A percentile compares a stretch with the other conserved stretches of the same genome.
These are phyloP conservation scores for Cylindrodendrum hubeiense DNA, from an alignment of 2,329 filamentous ascomycete species.

Conservation along the genomic window DNA sequence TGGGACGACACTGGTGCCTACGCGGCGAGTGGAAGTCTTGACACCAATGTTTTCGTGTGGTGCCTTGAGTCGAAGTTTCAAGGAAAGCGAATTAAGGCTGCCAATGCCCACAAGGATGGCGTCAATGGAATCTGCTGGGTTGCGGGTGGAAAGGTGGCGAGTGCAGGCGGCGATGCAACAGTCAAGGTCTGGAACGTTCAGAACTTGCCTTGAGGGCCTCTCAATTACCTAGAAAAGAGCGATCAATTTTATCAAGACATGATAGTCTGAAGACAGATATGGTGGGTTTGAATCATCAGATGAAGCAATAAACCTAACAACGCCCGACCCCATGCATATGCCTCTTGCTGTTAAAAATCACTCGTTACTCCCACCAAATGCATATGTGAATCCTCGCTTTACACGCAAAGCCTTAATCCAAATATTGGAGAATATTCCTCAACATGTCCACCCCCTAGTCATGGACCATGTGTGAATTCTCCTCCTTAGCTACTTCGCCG, in stretches of 20 bases:
- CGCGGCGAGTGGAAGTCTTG: conserved; percentile 85
- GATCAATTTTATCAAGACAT: conserved; percentile 18
- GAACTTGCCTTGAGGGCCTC: conserved; percentile 48
- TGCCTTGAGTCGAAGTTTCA: conserved; percentile 83
- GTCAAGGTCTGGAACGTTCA: conserved; percentile 83
- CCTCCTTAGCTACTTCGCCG: conserved; percentile 49
- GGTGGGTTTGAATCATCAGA: conserved; percentile 15
- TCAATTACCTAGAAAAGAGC: conserved; percentile 14
- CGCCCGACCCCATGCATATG: conserved; percentile 4
- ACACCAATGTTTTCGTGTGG: conserved; percentile 95
- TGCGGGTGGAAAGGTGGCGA: conserved; percentile 77
- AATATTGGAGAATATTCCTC: conserved; percentile 7
- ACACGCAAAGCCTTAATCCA: neutral
- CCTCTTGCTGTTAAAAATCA: neutral
- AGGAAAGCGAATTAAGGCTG: conserved; percentile 83
- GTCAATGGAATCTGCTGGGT: conserved; percentile 91
- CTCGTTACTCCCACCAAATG: neutral
- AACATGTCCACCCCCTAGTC: conserved; percentile 49
- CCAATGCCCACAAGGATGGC: conserved; percentile 96
- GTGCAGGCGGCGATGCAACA: conserved; percentile 86
- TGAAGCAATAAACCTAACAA: conserved; percentile 2
- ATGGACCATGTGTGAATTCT: conserved; percentile 53
- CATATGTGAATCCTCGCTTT: neutral
- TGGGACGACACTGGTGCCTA: conserved; percentile 86
- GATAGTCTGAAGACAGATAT: conserved; percentile 19